Evolutionary conservation across 2,329 filamentous ascomycete genomes (phyloP).

Genomic region (Neopestalotiopsis rosae): DNA sequence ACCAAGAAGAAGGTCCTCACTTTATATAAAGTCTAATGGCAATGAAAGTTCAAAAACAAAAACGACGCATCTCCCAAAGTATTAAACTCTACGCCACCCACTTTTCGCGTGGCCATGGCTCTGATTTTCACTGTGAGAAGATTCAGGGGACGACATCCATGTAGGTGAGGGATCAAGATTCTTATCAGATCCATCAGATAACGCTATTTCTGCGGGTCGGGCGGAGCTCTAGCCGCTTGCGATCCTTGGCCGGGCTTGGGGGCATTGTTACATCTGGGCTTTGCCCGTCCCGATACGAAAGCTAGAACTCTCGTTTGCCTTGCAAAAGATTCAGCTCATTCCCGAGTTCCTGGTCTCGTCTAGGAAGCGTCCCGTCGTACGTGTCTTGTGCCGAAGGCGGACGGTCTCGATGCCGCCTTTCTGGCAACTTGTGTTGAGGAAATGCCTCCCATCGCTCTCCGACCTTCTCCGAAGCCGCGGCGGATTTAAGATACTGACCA

Average conservation of each 20-base stretch:
- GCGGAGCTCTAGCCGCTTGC: neutral
- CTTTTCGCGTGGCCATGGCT: neutral
- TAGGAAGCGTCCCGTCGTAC: neutral
- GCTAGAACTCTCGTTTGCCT: neutral
- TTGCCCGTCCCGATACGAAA: neutral
- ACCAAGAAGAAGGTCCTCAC: neutral
- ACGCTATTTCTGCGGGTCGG: neutral
- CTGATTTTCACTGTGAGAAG: neutral
- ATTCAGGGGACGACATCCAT: neutral
- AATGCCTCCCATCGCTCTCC: neutral
- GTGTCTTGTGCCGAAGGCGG: neutral
- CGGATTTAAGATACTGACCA: no score
- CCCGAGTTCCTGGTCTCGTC: neutral
- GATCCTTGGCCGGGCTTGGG: neutral
- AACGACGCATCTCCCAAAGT: neutral
- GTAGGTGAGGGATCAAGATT: neutral
- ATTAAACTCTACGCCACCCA: neutral
- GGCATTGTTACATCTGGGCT: neutral
- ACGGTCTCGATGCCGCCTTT: neutral
- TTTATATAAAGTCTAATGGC: neutral
- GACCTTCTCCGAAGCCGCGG: neutral
- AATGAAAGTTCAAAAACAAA: no score
- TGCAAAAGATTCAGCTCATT: neutral
- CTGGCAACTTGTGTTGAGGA: neutral
- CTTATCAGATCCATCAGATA: slow-evolving; percentile 2